Conservation (phyloP, 129 eudicot species). For the Saussurea involucrata region DNA sequence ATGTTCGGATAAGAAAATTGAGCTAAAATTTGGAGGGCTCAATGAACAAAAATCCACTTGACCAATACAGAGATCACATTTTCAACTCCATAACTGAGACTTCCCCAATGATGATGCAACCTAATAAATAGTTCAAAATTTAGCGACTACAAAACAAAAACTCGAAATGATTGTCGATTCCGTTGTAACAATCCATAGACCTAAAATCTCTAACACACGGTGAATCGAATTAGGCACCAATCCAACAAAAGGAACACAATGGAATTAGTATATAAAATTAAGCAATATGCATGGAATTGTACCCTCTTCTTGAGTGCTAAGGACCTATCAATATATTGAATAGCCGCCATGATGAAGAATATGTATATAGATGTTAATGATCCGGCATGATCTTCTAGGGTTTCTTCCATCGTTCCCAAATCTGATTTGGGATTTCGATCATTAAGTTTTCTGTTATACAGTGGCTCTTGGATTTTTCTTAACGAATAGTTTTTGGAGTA, state of each 20-base stretch:
- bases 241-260: not conserved
- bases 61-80: not conserved
- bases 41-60: not conserved
- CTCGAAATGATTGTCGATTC: not conserved
- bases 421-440: constrained; percentile 1
- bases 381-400: constrained; percentile 27
- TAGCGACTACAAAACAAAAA: constrained; percentile 3
- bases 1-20: not conserved
- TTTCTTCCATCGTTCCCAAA: constrained; percentile 32
- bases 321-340: constrained; percentile 44
- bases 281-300: not conserved
- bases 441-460: not conserved
- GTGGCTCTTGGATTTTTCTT: constrained; percentile 2
- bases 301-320: constrained; percentile 53
- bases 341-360: constrained; percentile 42
- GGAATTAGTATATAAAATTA: not conserved
- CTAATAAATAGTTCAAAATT: too few species aligned
- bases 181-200: not conserved
- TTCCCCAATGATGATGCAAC: not conserved
- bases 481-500: not conserved
- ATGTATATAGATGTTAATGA: constrained; percentile 50
- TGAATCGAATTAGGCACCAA: not conserved
- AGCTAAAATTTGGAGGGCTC: not conserved
- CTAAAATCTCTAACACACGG: not conserved
- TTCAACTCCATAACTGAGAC: not conserved